A percentile compares a stretch with the other conserved stretches of the same genome.
phyloP scores from a whole-genome alignment of 1,284 basidiomycete species.

The Sphaerobolus stellatus region DNA sequence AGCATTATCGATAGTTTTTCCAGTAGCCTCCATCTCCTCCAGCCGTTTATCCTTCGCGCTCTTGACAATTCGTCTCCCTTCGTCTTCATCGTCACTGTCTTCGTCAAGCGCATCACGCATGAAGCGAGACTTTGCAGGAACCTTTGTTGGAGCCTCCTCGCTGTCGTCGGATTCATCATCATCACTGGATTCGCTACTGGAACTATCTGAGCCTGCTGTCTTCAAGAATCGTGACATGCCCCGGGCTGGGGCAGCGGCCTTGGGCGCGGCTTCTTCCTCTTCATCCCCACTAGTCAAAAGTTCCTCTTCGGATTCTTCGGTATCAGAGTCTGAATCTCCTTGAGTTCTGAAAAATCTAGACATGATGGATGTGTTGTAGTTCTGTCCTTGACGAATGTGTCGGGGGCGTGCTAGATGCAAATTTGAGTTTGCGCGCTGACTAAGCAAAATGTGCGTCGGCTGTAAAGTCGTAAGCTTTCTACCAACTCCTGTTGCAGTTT shows the following conservation, averaged over 20 bases:
- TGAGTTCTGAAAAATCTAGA: constrained; percentile 87
- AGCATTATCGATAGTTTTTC: constrained; percentile 91
- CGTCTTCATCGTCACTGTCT: constrained; percentile 71
- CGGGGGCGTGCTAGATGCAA: neutral
- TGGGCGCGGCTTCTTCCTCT: constrained; percentile 59
- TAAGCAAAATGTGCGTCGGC: no score
- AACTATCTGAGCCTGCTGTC: constrained; percentile 47
- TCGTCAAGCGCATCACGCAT: constrained; percentile 55
- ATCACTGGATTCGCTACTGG: constrained; percentile 45
- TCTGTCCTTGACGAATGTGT: neutral
- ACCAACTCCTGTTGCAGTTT: no score
- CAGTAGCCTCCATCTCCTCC: constrained; percentile 87
- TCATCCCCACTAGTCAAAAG: constrained; percentile 72
- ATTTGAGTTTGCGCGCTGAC: constrained; percentile 11
- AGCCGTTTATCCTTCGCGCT: constrained; percentile 86
- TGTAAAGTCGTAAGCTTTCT: no score
- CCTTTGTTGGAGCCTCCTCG: constrained; percentile 33
- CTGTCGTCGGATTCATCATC: constrained; percentile 37
- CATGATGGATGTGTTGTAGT: constrained; percentile 44
- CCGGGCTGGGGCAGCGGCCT: constrained; percentile 47
- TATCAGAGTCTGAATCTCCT: constrained; percentile 77
- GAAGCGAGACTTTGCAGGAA: constrained; percentile 47
- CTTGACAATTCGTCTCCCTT: constrained; percentile 70
- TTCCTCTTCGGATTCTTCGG: constrained; percentile 75
- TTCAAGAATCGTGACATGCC: constrained; percentile 74